phyloP scores from a whole-genome alignment of 2,329 filamentous ascomycete genomes.

The Torrubiellomyces zombiae region DNA sequence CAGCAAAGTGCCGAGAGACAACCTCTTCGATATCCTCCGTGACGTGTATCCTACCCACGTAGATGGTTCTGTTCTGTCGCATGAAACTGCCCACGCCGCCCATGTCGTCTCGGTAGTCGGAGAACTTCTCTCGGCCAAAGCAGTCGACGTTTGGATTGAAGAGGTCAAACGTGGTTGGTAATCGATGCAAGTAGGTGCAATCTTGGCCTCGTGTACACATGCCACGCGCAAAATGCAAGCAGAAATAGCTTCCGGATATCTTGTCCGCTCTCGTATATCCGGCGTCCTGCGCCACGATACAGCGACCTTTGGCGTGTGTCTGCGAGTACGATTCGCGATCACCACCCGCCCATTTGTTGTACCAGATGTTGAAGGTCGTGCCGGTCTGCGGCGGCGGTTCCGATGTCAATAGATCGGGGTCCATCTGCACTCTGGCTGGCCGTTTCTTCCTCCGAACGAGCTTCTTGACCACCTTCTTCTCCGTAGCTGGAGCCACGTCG shows the following conservation, averaged over 20 bases:
- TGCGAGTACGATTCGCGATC: conserved; percentile 86
- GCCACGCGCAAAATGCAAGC: conserved; percentile 77
- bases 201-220: conserved; percentile 73
- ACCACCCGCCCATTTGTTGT: conserved; percentile 95
- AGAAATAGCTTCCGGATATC: conserved; percentile 73
- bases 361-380: conserved; percentile 81
- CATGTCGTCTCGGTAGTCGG: conserved; percentile 94
- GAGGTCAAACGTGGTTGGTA: conserved; percentile 74
- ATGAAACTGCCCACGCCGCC: conserved; percentile 89
- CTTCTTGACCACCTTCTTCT: conserved; percentile 59
- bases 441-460: conserved; percentile 82
- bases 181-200: conserved; percentile 82
- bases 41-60: conserved; percentile 85
- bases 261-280: conserved; percentile 68
- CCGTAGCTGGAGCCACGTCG: conserved; percentile 28
- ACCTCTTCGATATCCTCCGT: conserved; percentile 95
- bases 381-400: conserved; percentile 85
- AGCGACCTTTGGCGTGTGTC: conserved; percentile 71
- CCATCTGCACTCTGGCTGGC: conserved; percentile 80
- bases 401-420: conserved; percentile 64
- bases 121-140: conserved; percentile 76
- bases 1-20: conserved; percentile 83
- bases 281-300: conserved; percentile 65
- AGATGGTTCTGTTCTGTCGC: conserved; percentile 85
- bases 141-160: conserved; percentile 92